Evolutionary conservation across 2,329 filamentous ascomycete species (phyloP), one percentile per base, ranked within the genome.

Genomic region (Sporothrix mexicana): DNA sequence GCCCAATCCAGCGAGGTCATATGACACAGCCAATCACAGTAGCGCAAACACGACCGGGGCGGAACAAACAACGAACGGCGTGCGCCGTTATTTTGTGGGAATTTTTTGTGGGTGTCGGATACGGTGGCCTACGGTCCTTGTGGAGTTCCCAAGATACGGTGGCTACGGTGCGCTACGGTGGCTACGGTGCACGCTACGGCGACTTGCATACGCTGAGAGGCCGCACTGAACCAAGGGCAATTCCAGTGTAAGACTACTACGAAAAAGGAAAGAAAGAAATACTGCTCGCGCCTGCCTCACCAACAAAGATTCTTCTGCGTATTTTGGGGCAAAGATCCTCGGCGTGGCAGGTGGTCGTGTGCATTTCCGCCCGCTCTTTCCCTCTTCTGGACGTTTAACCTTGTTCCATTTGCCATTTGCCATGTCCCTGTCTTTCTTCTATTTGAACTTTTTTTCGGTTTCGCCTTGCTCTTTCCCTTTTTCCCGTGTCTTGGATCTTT

Each of bases 331-430:
- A 66, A 62, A 66, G 62, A 66, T 66, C 62, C 45, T 49, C 43
- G 43, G 20, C 62, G 62, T 43, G 62, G 62, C 62, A 66, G 62
- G 62, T 66, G 62, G 43, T 66, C 43, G 62, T 64, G 62, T 66
- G 62, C 45, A 43, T 49, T 69, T 47, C 49, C 66, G 45, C 25
- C 53, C 66, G 20, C 62, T 51, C 62, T 51, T 67, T 15, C 45
- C 45, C 62, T 67, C 10, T 51, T 67, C 45, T 30, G n/a, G 30
- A 43, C n/a, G n/a, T n/a, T n/a, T n/a, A n/a, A n/a, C 49, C 49
- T 67, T 67, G 17, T 30, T 30, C 43, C 51, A 23, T 55, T 67
- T 25, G 20, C 36, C 59, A 10, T 20, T 43, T 13, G 51, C 51
- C 20, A 3, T 55, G 51, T 55, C 30, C 30, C 7, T 36, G 30